Conservation (phyloP, 2,329 filamentous ascomycete species). For the Xylariaceae sp. region DNA sequence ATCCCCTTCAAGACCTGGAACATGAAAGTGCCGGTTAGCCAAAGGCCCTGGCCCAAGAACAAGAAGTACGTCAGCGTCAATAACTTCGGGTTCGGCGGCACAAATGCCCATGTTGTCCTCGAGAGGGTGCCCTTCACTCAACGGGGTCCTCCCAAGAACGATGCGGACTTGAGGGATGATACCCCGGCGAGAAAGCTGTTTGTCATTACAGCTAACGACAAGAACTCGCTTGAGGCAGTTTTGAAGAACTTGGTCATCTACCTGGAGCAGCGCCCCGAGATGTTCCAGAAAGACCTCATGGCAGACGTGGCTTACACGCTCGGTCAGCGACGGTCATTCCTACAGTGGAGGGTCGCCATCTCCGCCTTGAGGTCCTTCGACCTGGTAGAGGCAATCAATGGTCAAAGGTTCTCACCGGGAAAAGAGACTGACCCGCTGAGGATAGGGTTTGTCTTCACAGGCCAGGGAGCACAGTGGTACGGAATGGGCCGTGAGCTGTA, state of each 20-base stretch:
- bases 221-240: conserved; percentile 31
- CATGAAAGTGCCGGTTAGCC: conserved; percentile 38
- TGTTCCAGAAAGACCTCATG: conserved; percentile 40
- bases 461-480: conserved; percentile 38
- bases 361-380: conserved; percentile 40
- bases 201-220: conserved; percentile 38
- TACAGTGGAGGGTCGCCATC: conserved; percentile 41
- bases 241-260: conserved; percentile 38
- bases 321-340: conserved; percentile 38
- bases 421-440: conserved; percentile 34
- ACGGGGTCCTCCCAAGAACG: conserved; percentile 27
- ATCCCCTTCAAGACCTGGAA: conserved; percentile 47
- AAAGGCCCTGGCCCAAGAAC: conserved; percentile 41
- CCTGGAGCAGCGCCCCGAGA: conserved; percentile 38
- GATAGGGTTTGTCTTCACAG: conserved; percentile 39
- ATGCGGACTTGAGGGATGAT: conserved; percentile 31
- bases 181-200: conserved; percentile 36
- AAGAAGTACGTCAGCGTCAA: conserved; percentile 44
- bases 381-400: conserved; percentile 40
- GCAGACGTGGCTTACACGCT: conserved; percentile 44
- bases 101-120: conserved; percentile 29
- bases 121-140: conserved; percentile 32
- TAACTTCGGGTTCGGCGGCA: conserved; percentile 30
- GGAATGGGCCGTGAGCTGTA: conserved; percentile 39
- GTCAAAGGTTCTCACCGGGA: conserved; percentile 30